Percentiles rank a stretch among this genome's conserved stretches.
Evolutionary conservation across 345 rosid genomes (phyloP).

Genomic region (Populus pruinosa): DNA sequence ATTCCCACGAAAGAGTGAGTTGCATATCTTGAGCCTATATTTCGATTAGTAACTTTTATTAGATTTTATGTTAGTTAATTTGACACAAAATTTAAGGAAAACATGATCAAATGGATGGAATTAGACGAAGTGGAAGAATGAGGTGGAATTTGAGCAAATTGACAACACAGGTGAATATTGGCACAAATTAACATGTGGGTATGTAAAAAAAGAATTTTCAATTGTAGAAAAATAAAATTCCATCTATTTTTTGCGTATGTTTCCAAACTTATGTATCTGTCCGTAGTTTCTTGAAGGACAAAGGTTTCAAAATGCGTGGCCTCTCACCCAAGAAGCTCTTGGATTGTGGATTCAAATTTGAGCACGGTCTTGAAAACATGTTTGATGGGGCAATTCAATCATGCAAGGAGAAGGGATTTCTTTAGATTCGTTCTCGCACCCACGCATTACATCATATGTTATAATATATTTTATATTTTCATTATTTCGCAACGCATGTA

Average conservation of each 20-base stretch:
- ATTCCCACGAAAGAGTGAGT: conserved; percentile 41
- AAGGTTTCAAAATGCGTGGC: conserved; percentile 3
- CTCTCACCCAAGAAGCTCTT: conserved; percentile 45
- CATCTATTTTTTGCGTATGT: neutral
- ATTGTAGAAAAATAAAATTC: too few relatives aligned
- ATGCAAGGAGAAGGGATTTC: conserved; percentile 37
- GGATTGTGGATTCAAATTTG: conserved; percentile 43
- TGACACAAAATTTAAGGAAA: too few relatives aligned
- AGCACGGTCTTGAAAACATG: conserved; percentile 39
- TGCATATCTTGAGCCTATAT: neutral
- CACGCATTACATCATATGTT: too few relatives aligned
- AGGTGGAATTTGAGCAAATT: too few relatives aligned
- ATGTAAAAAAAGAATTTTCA: too few relatives aligned
- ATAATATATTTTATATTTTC: too few relatives aligned
- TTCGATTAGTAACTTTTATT: neutral
- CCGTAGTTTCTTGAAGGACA: conserved; percentile 18
- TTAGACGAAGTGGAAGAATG: too few relatives aligned
- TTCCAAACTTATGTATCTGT: neutral
- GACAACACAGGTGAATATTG: too few relatives aligned
- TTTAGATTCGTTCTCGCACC: conserved; percentile 11
- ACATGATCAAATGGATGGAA: too few relatives aligned
- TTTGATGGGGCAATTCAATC: conserved; percentile 38
- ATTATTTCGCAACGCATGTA: too few relatives aligned
- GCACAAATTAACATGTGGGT: too few relatives aligned
- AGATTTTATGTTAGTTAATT: too few relatives aligned